Evolutionary conservation across 148 eudicot genomes (phyloP), one percentile per base, ranked within the genome.

Genomic region (Nepenthes mirabilis): DNA sequence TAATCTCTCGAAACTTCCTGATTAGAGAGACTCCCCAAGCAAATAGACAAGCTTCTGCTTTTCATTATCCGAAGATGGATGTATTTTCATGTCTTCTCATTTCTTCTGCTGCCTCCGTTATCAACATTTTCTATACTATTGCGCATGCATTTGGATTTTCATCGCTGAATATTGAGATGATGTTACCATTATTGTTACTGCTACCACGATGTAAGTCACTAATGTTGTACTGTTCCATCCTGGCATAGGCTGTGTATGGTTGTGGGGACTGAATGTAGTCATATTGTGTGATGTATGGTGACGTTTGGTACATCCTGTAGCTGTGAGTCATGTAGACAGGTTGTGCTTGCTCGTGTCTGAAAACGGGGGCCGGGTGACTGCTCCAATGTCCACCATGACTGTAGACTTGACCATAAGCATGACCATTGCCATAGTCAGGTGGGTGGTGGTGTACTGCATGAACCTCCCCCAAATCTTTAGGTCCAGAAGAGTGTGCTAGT

Each of bases 61-160:
- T 40, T 40, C 45, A 4, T 40, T 40, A 4, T 40, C 4, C 4
- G 8, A 4, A 3, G 23, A 40, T 40, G 8, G 6, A 40, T 40
- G 45, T 3, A 40, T 40, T 40, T 40, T 4, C 6, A 40, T 40
- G 0, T 40, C 8, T 40, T 40, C 45, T 23, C 45, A 40, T 49
- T 49, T 6, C 52, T 49, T 6, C 52, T 5, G n/a, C 14, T 49
- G 52, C 23, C 23, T 23, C 52, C 11, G 45, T 40, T 40, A 4
- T 3, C 6, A 40, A 3, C 2, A 7, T 14, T 34, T 6, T 3
- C 74, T 82, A 82, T 62, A 68, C 82, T 72, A 85, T 85, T 66
- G 75, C 80, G 76, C 98, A 91, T 43, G 98, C 88, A 75, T 91
- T 91, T 62, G 98, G 98, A 76, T 91, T 91, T 72, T 88, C 98